Conservation (phyloP, 2,329 filamentous ascomycete species). For the Stemphylium lycopersici region DNA sequence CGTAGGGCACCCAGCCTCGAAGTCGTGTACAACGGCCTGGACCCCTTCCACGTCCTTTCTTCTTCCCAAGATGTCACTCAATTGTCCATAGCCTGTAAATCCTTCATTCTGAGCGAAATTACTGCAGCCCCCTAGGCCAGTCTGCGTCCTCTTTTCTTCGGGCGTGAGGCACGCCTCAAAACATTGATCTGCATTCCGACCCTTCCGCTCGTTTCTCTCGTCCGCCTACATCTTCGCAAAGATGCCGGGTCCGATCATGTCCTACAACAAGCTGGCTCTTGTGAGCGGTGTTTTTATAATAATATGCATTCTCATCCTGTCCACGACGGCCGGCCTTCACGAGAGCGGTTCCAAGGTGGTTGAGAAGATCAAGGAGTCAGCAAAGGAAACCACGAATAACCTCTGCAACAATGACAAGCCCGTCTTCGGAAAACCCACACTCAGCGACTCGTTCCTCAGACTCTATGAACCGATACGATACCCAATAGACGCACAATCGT, state of each 20-base stretch:
- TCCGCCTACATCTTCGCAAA: not conserved
- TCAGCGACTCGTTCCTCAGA: conserved; percentile 12
- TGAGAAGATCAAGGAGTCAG: conserved; percentile 19
- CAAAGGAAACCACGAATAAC: conserved; percentile 16
- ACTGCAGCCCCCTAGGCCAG: not conserved
- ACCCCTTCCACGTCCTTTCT: not conserved
- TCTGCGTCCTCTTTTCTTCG: not conserved
- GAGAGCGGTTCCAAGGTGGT: conserved; percentile 12
- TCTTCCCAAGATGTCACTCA: not conserved
- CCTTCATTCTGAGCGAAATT: no score
- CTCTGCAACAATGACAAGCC: conserved; percentile 17
- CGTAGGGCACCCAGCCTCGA: not conserved
- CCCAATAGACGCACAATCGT: conserved; percentile 14
- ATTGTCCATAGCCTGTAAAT: not conserved
- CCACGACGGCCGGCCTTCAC: conserved; percentile 14
- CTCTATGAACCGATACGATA: conserved; percentile 20
- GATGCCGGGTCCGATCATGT: conserved; percentile 4
- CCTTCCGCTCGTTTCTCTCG: not conserved
- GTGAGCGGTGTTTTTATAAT: conserved; percentile 8
- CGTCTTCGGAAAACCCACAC: conserved; percentile 7
- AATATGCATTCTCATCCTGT: conserved; percentile 18
- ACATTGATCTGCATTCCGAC: not conserved
- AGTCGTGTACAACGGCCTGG: not conserved
- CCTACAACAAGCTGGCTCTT: not conserved
- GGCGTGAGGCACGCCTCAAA: no score